Percentiles rank a stretch among this genome's conserved stretches.
Conservation (phyloP, 2,329 filamentous ascomycete genomes). For the Fusarium globosum region DNA sequence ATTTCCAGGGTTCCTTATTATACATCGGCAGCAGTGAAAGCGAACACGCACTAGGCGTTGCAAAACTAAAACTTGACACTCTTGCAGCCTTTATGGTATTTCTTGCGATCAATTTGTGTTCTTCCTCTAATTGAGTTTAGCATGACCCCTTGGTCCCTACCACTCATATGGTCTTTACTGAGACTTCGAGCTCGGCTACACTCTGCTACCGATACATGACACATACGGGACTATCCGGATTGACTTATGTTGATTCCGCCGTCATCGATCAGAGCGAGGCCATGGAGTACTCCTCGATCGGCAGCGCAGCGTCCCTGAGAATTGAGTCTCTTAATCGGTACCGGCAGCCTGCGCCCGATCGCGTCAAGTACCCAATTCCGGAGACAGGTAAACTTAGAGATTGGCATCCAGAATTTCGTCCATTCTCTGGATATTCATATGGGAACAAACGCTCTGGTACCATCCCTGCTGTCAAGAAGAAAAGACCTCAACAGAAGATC, state of each 20-base stretch:
- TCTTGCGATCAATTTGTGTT: background rate
- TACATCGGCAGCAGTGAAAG: constrained; percentile 44
- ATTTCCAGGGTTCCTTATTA: constrained; percentile 42
- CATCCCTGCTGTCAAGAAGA: background rate
- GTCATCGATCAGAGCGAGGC: background rate
- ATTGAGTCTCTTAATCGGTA: constrained; percentile 14
- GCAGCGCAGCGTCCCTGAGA: constrained; percentile 35
- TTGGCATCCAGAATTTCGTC: constrained; percentile 8
- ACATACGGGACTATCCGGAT: constrained; percentile 40
- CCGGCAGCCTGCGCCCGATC: constrained; percentile 9
- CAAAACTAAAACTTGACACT: constrained; percentile 37
- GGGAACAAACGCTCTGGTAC: constrained; percentile 20
- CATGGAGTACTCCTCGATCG: constrained; percentile 33
- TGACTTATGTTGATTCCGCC: constrained; percentile 41
- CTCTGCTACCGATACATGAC: constrained; percentile 44
- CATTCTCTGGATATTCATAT: constrained; percentile 36
- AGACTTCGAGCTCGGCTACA: constrained; percentile 2
- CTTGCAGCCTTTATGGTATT: constrained; percentile 33
- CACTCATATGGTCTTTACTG: constrained; percentile 43
- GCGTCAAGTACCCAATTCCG: constrained; percentile 14
- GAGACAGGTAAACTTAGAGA: background rate
- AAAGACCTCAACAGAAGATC: background rate
- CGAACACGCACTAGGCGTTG: constrained; percentile 15
- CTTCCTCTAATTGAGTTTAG: constrained; percentile 32
- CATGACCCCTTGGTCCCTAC: background rate